phyloP scores from a whole-genome alignment of 352 stramenopile species.

The Pythium oligandrum region DNA sequence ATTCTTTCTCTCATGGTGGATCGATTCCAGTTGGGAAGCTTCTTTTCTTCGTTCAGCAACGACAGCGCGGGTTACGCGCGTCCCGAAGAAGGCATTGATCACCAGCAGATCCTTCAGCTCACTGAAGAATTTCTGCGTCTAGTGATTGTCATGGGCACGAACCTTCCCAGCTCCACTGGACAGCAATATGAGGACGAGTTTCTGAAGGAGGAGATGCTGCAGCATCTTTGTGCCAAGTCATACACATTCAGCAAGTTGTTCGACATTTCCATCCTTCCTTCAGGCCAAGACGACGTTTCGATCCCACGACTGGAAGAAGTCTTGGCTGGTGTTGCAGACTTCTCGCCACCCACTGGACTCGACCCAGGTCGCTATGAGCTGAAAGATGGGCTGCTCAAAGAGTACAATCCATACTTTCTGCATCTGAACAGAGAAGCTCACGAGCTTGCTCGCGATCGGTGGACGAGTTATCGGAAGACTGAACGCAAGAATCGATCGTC shows the following conservation, averaged over 20 bases:
- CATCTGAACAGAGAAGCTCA: conserved; percentile 83
- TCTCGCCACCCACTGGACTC: conserved; percentile 65
- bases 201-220: conserved; percentile 78
- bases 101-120: conserved; percentile 68
- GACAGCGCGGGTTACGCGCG: conserved; percentile 36
- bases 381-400: conserved; percentile 63
- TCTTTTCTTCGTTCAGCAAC: conserved; percentile 32
- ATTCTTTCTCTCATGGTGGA: conserved; percentile 72
- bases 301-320: conserved; percentile 59
- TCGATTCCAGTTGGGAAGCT: conserved; percentile 68
- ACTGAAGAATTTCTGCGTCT: conserved; percentile 81
- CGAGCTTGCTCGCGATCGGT: conserved; percentile 76
- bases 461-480: conserved; percentile 67
- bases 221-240: conserved; percentile 78
- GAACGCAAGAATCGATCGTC: conserved; percentile 33
- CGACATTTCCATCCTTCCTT: conserved; percentile 75
- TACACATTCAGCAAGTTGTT: conserved; percentile 80
- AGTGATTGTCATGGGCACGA: conserved; percentile 73
- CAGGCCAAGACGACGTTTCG: conserved; percentile 78
- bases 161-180: conserved; percentile 55
- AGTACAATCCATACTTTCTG: conserved; percentile 85
- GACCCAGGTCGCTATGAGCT: conserved; percentile 80
- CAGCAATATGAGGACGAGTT: conserved; percentile 66
- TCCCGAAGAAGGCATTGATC: conserved; percentile 60
- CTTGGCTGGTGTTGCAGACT: conserved; percentile 59